A percentile compares a stretch with the other conserved stretches of the same genome.
Evolutionary conservation across 257 asterid species (phyloP).

Genomic region (Nemophila menziesii): DNA sequence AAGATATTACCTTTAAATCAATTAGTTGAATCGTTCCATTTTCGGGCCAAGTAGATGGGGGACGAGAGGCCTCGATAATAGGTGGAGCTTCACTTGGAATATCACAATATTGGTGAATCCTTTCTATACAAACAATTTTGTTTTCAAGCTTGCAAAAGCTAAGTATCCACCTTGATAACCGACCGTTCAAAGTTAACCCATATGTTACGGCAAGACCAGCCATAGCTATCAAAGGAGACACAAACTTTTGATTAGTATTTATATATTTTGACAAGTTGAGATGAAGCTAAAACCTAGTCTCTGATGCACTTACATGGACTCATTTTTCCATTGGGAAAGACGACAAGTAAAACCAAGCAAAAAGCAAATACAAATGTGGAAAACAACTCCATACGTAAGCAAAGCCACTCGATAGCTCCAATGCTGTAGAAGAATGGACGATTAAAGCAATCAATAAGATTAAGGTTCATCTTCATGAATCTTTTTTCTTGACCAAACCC

Average conservation of each 20-base stretch:
- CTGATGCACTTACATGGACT: conserved; percentile 69
- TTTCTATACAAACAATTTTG: conserved; percentile 84
- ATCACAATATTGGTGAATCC: conserved; percentile 85
- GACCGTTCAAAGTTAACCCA: conserved; percentile 91
- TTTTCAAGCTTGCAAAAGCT: conserved; percentile 99
- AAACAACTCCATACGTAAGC: conserved; percentile 94
- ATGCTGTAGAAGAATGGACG: conserved; percentile 96
- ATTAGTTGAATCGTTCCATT: conserved; percentile 65
- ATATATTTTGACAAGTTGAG: too few relatives aligned
- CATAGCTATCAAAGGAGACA: conserved; percentile 46
- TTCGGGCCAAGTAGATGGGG: conserved; percentile 81
- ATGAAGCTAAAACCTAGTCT: background rate
- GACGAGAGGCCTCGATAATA: conserved; percentile 52
- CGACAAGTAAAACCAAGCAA: conserved; percentile 90
- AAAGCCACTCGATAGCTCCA: conserved; percentile 98
- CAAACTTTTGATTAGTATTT: conserved; percentile 6
- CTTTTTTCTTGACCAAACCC: conserved; percentile 98
- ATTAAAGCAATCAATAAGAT: conserved; percentile 94
- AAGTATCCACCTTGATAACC: conserved; percentile 92
- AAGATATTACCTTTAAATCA: conserved; percentile 61
- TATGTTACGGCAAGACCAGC: conserved; percentile 98
- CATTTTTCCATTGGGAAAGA: conserved; percentile 84
- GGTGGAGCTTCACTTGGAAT: conserved; percentile 93
- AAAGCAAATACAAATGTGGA: conserved; percentile 93
- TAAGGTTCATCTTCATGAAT: conserved; percentile 92